Base-by-base conservation (phyloP, 225 moss, liverwort and hornwort genomes). In the Antitrichia curtipendula region DNA sequence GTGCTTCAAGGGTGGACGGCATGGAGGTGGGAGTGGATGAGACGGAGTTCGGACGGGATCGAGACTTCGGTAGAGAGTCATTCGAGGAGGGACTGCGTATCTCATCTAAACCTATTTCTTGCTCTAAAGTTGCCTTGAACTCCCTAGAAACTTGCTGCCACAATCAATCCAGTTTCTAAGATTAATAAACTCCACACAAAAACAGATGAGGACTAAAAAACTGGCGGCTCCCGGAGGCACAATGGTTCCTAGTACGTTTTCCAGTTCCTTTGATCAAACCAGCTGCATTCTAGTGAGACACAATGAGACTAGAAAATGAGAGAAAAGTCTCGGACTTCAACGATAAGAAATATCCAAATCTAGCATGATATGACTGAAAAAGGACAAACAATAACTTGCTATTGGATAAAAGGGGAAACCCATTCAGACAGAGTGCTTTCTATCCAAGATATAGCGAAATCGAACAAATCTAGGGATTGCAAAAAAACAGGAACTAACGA, bases 41-140 rank as follows among this genome's bases (percentile, higher is more conserved):
- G 71, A 84, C 85, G 60, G 92, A 91, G 75, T 90, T 76, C 40
- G 91, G 88, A 60, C 89, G 89, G 50, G 91, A 79, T 59, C 77
- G 89, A 83, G 92, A 94, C 20, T 80, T 88, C 32, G 94, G 90
- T 70, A 92, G 90, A 43, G 64, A 75, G 59, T 95, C 95, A 50
- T 75, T 70, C 60, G 94, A 71, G 29, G 96, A 93, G 73, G 96
- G 90, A 65, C 87, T 95, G 60, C 98, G 93, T 80, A 99, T 89
- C 88, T 99, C 97, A 90, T 99, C 98, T 88, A 99, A 92, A 85
- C 98, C 98, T 90, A 97, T 99, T 93, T 99, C 98, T 93, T 96
- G 95, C 92, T 99, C 98, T 90, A 99, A 87, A 75, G 98, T 99
- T 65, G 89, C 96, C 91, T 91, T 97, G 88, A 99, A 99, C 90